A percentile compares a stretch with the other conserved stretches of the same genome.
Conservation (phyloP, 441 rosid genomes). For the Populus hybrid region DNA sequence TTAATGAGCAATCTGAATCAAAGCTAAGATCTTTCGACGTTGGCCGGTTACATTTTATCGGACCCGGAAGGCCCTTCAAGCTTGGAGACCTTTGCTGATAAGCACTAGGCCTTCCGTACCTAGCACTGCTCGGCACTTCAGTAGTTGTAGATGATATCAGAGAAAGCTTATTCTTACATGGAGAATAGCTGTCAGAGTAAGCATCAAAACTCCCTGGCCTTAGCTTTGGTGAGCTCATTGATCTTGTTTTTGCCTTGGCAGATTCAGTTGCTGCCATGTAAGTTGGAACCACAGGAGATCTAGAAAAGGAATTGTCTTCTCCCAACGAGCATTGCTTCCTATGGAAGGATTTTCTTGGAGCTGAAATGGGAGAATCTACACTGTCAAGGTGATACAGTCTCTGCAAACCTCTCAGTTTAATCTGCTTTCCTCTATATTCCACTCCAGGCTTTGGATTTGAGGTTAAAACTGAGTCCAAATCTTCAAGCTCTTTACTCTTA, state of each 20-base stretch:
- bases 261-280: slow-evolving; percentile 94
- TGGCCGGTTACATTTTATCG: slow-evolving; percentile 45
- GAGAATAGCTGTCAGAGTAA: slow-evolving; percentile 76
- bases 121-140: slow-evolving; percentile 41
- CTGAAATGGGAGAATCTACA: slow-evolving; percentile 29
- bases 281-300: slow-evolving; percentile 50
- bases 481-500: slow-evolving; percentile 78
- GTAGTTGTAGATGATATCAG: slow-evolving; percentile 40
- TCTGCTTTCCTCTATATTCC: slow-evolving; percentile 42
- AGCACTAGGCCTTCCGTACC: slow-evolving; percentile 37
- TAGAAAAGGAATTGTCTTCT: slow-evolving; percentile 48
- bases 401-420: slow-evolving; percentile 30
- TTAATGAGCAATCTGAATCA: slow-evolving; percentile 49
- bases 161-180: slow-evolving; percentile 59
- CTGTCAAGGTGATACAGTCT: slow-evolving; percentile 31
- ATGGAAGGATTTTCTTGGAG: slow-evolving; percentile 48
- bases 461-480: slow-evolving; percentile 52
- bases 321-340: slow-evolving; percentile 54
- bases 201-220: slow-evolving; percentile 66
- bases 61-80: slow-evolving; percentile 52
- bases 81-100: slow-evolving; percentile 83
- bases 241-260: slow-evolving; percentile 78
- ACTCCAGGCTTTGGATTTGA: slow-evolving; percentile 38
- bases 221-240: slow-evolving; percentile 69
- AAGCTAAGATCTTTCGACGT: slow-evolving; percentile 50